phyloP scores from a whole-genome alignment of 768 basidiomycete genomes.

The Serendipita sp. region DNA sequence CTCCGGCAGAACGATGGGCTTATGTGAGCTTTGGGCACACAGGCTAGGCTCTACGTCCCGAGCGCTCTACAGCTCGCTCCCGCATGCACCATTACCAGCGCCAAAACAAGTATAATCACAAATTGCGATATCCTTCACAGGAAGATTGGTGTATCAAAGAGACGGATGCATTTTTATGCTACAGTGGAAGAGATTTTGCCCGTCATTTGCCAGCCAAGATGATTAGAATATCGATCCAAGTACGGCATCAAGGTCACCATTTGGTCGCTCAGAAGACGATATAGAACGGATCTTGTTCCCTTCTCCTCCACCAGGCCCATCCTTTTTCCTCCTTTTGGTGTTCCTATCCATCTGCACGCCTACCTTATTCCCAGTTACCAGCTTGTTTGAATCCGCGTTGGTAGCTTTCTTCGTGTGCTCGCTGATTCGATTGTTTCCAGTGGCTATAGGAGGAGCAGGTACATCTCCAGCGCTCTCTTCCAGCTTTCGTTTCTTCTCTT shows the following conservation, averaged over 20 bases:
- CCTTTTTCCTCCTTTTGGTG: background rate
- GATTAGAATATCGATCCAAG: background rate
- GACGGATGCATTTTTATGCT: no score
- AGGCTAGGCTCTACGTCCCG: no score
- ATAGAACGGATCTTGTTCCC: background rate
- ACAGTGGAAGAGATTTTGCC: no score
- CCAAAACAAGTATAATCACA: no score
- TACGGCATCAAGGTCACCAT: background rate
- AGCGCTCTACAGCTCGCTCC: no score
- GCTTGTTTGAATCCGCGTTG: background rate
- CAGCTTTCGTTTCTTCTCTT: slow-evolving; percentile 26
- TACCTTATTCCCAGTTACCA: background rate
- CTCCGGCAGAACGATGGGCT: no score
- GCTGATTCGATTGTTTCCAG: background rate
- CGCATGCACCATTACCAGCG: no score
- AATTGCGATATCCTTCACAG: no score
- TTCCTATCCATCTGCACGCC: background rate
- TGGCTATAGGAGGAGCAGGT: background rate
- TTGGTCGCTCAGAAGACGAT: background rate
- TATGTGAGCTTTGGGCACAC: no score
- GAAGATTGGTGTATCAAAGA: no score
- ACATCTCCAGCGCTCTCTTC: slow-evolving; percentile 13
- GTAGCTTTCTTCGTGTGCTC: background rate
- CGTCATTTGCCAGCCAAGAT: background rate
- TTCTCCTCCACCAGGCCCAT: background rate